phyloP scores from a whole-genome alignment of 768 basidiomycete genomes.

The Boletus eberwhitei region DNA sequence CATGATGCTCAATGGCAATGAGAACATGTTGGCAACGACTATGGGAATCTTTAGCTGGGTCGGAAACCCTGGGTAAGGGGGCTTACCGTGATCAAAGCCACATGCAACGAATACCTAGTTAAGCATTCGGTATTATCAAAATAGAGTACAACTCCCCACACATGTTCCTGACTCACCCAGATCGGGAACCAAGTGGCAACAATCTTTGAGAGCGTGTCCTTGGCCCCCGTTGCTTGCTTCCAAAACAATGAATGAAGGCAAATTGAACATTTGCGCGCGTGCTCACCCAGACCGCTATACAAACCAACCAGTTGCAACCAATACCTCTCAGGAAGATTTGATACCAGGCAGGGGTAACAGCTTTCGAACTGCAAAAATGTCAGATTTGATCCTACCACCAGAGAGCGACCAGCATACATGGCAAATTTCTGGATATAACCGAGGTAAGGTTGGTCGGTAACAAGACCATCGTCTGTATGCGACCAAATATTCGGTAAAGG shows the following conservation, averaged over 20 bases:
- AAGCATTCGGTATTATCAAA: not conserved
- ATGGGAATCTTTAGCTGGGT: not conserved
- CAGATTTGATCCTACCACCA: not conserved
- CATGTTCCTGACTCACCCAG: conserved; percentile 45
- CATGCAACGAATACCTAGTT: conserved; percentile 65
- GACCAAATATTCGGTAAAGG: not conserved
- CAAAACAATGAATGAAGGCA: conserved; percentile 1
- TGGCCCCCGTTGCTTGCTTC: conserved; percentile 68
- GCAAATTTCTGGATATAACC: conserved; percentile 52
- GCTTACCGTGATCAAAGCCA: conserved; percentile 65
- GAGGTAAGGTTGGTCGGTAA: conserved; percentile 56
- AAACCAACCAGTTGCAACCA: conserved; percentile 77
- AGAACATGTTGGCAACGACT: conserved; percentile 80
- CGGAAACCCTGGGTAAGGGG: not conserved
- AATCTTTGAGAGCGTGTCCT: conserved; percentile 68
- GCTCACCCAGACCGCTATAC: conserved; percentile 68
- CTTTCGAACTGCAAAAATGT: conserved; percentile 48
- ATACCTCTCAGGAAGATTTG: conserved; percentile 73
- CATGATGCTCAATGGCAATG: conserved; percentile 66
- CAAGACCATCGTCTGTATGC: conserved; percentile 52
- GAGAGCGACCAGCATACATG: conserved; percentile 41
- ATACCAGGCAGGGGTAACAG: conserved; percentile 62
- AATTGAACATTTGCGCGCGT: not conserved
- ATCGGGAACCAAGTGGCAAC: conserved; percentile 71
- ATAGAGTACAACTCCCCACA: not conserved